A percentile compares a stretch with the other conserved stretches of the same genome.
Conservation (phyloP, 2,329 filamentous ascomycete species). For the Phoma herbarum region DNA sequence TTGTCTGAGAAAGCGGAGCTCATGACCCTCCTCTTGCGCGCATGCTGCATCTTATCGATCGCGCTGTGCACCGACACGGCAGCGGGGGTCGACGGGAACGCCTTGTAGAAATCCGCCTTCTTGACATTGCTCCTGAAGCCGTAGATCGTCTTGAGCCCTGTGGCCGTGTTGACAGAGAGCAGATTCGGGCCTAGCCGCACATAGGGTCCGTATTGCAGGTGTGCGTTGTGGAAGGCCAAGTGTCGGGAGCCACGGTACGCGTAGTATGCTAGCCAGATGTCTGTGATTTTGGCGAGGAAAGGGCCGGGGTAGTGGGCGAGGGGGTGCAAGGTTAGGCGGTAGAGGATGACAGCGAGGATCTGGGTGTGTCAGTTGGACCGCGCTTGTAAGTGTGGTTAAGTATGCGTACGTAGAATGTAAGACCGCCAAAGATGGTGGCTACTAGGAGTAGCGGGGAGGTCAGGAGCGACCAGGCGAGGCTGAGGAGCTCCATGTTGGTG, state of each 20-base stretch:
- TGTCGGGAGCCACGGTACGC: conserved; percentile 79
- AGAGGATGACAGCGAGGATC: conserved; percentile 43
- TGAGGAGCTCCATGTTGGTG: conserved; percentile 34
- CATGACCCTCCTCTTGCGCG: conserved; percentile 57
- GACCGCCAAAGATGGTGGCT: conserved; percentile 33
- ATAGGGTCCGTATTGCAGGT: conserved; percentile 73
- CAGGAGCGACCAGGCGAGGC: conserved; percentile 25
- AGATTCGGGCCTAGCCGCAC: conserved; percentile 83
- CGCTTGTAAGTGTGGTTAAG: not conserved
- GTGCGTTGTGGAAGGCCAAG: conserved; percentile 74
- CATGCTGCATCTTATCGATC: conserved; percentile 58
- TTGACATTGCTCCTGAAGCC: conserved; percentile 58
- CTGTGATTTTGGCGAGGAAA: conserved; percentile 49
- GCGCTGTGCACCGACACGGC: conserved; percentile 56
- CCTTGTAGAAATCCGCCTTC: conserved; percentile 60
- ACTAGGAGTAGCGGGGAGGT: conserved; percentile 41
- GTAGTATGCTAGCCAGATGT: conserved; percentile 64
- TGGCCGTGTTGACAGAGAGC: conserved; percentile 77
- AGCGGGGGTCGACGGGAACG: conserved; percentile 55
- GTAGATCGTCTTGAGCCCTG: conserved; percentile 60
- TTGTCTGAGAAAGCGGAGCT: conserved; percentile 57
- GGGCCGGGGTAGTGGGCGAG: conserved; percentile 56
- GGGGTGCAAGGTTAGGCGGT: conserved; percentile 55
- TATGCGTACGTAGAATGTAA: conserved; percentile 39
- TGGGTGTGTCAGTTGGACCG: conserved; percentile 24